phyloP scores from a whole-genome alignment of 2,329 filamentous ascomycete species.

The Colletotrichum noveboracense region DNA sequence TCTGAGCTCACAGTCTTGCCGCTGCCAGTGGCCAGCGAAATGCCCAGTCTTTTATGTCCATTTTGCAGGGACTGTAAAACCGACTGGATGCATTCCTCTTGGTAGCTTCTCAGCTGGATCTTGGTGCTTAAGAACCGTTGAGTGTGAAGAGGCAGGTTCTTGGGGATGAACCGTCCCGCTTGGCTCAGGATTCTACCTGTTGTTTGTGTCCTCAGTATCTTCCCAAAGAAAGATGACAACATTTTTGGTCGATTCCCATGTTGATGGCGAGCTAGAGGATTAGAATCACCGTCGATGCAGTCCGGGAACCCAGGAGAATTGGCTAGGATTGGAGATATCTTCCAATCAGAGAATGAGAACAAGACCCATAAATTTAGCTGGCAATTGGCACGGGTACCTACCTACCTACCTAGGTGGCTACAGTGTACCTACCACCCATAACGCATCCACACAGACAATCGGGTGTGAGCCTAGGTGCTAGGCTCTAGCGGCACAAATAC shows the following conservation, averaged over 20 bases:
- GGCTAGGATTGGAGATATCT: background rate
- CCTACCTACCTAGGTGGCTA: background rate
- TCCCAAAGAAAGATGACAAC: background rate
- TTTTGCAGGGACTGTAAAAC: slow-evolving; percentile 72
- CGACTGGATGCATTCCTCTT: slow-evolving; percentile 89
- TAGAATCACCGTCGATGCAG: background rate
- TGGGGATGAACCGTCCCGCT: background rate
- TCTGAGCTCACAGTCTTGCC: slow-evolving; percentile 74
- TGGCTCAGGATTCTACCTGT: background rate
- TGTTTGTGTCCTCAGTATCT: background rate
- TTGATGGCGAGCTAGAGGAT: background rate
- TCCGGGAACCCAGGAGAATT: background rate
- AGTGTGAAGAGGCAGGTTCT: background rate
- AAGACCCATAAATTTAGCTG: background rate
- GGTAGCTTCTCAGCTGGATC: slow-evolving; percentile 78
- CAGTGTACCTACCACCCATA: background rate
- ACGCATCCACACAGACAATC: background rate
- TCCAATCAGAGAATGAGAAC: background rate
- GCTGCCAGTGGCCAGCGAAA: slow-evolving; percentile 86
- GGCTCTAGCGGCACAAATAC: background rate
- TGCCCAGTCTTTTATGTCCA: slow-evolving; percentile 80
- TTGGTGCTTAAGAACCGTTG: slow-evolving; percentile 4
- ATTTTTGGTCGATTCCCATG: background rate
- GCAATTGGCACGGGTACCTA: background rate
- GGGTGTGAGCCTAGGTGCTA: background rate